These are phyloP conservation scores for Rhodotorula paludigena DNA, from an alignment of 768 basidiomycete species.

Conservation along the genomic window DNA sequence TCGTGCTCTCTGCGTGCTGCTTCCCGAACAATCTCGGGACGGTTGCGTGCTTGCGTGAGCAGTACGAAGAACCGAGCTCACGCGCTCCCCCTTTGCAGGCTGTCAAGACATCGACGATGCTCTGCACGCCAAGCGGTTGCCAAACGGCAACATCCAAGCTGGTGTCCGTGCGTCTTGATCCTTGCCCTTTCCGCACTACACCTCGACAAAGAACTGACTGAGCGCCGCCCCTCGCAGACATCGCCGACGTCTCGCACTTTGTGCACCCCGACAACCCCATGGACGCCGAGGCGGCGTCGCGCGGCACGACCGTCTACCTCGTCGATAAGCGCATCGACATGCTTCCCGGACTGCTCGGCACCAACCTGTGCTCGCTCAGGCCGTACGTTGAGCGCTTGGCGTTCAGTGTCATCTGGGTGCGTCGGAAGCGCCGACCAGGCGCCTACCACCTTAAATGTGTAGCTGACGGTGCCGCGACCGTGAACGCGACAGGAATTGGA, in stretches of 20 bases:
- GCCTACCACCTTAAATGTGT: too few relatives aligned
- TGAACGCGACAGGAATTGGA: slow-evolving; percentile 68
- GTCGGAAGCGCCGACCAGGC: too few relatives aligned
- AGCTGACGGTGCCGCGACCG: too few relatives aligned
- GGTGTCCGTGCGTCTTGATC: slow-evolving; percentile 77
- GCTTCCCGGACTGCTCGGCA: slow-evolving; percentile 87
- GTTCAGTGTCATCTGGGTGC: slow-evolving; percentile 93
- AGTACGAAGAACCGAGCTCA: not conserved
- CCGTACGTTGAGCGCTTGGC: slow-evolving; percentile 90
- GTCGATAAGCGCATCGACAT: slow-evolving; percentile 99
- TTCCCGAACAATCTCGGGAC: too few relatives aligned
- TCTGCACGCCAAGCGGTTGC: slow-evolving; percentile 75
- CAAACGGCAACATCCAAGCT: slow-evolving; percentile 92
- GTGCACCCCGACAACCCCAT: slow-evolving; percentile 88
- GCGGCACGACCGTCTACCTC: slow-evolving; percentile 95
- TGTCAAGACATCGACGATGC: slow-evolving; percentile 99
- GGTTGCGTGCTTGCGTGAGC: too few relatives aligned
- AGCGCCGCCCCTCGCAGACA: slow-evolving; percentile 57
- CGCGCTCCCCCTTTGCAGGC: slow-evolving; percentile 55
- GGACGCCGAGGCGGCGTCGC: slow-evolving; percentile 90
- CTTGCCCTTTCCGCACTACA: too few relatives aligned
- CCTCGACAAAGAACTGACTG: too few relatives aligned
- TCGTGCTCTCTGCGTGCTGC: slow-evolving; percentile 16
- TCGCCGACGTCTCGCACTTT: slow-evolving; percentile 96
- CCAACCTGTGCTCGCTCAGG: slow-evolving; percentile 87